Base-by-base conservation (phyloP, 257 asterid species). In the Ophiorrhiza pumila region DNA sequence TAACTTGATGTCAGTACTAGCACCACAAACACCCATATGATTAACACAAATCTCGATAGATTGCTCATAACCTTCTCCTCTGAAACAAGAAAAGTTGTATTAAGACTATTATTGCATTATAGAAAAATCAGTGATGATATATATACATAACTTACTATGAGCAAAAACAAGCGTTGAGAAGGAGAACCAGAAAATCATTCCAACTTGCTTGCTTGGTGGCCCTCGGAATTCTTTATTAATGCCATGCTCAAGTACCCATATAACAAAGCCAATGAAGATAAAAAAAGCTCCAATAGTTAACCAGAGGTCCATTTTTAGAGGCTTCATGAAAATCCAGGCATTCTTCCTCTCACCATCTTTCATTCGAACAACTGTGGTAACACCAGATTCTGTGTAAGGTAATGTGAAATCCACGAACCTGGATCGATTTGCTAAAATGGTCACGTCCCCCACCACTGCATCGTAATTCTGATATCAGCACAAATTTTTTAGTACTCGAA, bases 131-230 rank as follows among this genome's bases (percentile, higher is more conserved):
- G n/a, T n/a, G n/a, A n/a, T n/a, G n/a, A n/a, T n/a, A n/a, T n/a
- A n/a, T n/a, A n/a, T n/a, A n/a, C n/a, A n/a, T n/a, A n/a, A 69
- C 91, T 82, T 80, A 84, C 89, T 84, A 7, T 84, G 87, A n/a
- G 89, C 88, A 63, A 71, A 86, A 46, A 86, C 89, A 6, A 84
- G 83, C 23, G 91, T 86, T 22, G 87, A 82, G 85, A 82, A 86
- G 32, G 87, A 77, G 82, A 80, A 84, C 86, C 87, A 84, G 74
- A 87, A 79, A 3, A 84, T 79, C 80, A 77, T 82, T 55, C 91
- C 87, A 27, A 84, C 59, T 73, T 87, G 91, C 77, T 83, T 42
- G 68, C 25, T n/a, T 6, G 79, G 87, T 3, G 83, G 80, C 10
- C 91, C 87, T 69, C 72, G 81, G 71, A 86, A 84, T 49, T 79